Evolutionary conservation across 768 basidiomycete species (phyloP), one percentile per base, ranked within the genome.

Genomic region (Leccinum subtestaceum): DNA sequence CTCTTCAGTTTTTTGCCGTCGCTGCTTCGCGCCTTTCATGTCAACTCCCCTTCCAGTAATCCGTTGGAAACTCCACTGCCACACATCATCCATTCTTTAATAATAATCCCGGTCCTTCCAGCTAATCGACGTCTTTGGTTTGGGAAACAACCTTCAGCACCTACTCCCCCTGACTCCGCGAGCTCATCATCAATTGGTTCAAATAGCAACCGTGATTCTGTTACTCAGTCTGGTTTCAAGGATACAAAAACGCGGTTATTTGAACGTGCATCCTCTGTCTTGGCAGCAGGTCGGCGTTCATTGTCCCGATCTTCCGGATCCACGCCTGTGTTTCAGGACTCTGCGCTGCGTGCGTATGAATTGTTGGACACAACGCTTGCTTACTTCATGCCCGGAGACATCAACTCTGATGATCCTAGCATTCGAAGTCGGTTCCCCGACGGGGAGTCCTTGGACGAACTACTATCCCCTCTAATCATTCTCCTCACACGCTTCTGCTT

Each of bases 31-130:
- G 79, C 85, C 5, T 90, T 94, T 72, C 80, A 84, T 61, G 67
- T 78, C n/a, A 79, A 90, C 23, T 85, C 81, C 4, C 78, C 82
- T 5, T 84, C 82, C 53, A 80, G 81, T 10, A 78, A 77, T 3
- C 93, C 92, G 2, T 76, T 96, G 38, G 76, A 84, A 0, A 74
- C 87, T 0, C 93, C 95, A 0, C 74, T 97, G 34, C 86, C 90
- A 1, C 89, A 96, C 60, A 80, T 87, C 55, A 87, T 96, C 43
- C 91, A 97, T 68, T 77, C 84, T 10, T 80, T 97, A 48, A 90
- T 95, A 60, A 83, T 81, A 34, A 82, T 95, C 57, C 95, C 95
- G 46, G 77, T 91, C 55, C 74, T 78, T 36, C 72, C 85, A 12
- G 71, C 79, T 50, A 78, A 88, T 55, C 82, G 79, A 53, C 63